phyloP scores from a whole-genome alignment of 176 grass and related monocot species.

The Urochloa ruziziensis region DNA sequence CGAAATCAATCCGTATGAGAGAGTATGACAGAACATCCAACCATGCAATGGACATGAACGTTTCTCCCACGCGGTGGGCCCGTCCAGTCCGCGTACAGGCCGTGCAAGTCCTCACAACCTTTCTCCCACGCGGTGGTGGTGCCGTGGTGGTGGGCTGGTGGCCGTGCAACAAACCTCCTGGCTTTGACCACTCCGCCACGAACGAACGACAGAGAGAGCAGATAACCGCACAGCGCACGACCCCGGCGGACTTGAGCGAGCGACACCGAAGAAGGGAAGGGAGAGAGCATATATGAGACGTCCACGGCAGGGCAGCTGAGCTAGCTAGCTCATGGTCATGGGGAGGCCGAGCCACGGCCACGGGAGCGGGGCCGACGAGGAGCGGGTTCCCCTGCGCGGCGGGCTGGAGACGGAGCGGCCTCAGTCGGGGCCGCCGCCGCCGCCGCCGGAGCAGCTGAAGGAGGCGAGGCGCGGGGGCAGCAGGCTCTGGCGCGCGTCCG shows the following conservation, averaged over 20 bases:
- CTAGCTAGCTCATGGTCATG: constrained; percentile 23
- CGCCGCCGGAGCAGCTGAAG: constrained; percentile 6
- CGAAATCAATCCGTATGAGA: not conserved
- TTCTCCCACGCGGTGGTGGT: not conserved
- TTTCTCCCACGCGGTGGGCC: not conserved
- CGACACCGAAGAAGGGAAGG: not conserved
- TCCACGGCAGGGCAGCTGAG: not conserved
- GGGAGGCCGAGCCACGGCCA: constrained; percentile 22
- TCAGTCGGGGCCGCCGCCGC: not conserved
- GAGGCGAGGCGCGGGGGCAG: constrained; percentile 32
- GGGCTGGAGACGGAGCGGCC: constrained; percentile 32
- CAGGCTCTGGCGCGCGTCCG: constrained; percentile 27
- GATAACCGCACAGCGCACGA: not conserved
- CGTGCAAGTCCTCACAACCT: not conserved
- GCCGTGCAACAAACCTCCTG: too few species aligned
- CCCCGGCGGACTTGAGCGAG: not conserved
- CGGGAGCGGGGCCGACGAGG: constrained; percentile 24
- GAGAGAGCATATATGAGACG: not conserved
- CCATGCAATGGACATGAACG: not conserved
- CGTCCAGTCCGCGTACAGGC: not conserved
- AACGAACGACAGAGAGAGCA: not conserved
- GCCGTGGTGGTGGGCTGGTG: too few species aligned
- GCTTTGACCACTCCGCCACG: constrained; percentile 12
- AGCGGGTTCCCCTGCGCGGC: constrained; percentile 30
- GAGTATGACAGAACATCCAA: not conserved